Evolutionary conservation across 331 rosid species (phyloP), one percentile per base, ranked within the genome.

Genomic region (Prunus yedoensis): DNA sequence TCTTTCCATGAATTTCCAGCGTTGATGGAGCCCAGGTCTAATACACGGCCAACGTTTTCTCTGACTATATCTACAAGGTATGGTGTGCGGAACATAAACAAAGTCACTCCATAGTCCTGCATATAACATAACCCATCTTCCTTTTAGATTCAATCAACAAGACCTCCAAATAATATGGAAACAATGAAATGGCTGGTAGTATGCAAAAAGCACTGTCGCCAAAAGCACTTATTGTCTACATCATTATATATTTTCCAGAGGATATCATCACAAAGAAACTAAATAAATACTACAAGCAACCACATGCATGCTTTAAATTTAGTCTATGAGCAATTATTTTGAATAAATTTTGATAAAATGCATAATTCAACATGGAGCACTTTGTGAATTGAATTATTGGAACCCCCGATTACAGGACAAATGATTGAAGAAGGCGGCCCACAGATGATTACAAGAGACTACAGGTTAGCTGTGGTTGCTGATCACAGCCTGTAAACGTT

Each of bases 61-160:
- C 54, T 61, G 8, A 84, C 85, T 13, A 90, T 75, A 76, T 95
- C 99, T 58, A 95, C 97, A 49, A 95, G 90, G 76, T 85, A 92
- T 18, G 96, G 88, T 30, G 97, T 88, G 10, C 91, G 88, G 74
- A 83, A 88, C 2, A 92, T 86, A 8, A 58, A 46, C 83, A 95
- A 32, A 28, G 79, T 86, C 20, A 95, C 89, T 45, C 78, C 91
- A 71, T 90, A 89, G 4, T 89, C 97, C 99, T 95, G 85, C 79
- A 51, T 73, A 23, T 2, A 32, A 30, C n/a, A 32, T 2, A 25
- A 57, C 43, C 43, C 43, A 7, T 38, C 43, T 38, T 38, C 9
- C 43, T 38, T 38, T 38, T 38, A 38, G 43, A 38, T 38, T 38
- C 43, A 38, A 38, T 38, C 43, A 38, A 38, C 43, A 38, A 38